phyloP scores from a whole-genome alignment of 2,329 filamentous ascomycete species.

The Moelleriella libera region DNA sequence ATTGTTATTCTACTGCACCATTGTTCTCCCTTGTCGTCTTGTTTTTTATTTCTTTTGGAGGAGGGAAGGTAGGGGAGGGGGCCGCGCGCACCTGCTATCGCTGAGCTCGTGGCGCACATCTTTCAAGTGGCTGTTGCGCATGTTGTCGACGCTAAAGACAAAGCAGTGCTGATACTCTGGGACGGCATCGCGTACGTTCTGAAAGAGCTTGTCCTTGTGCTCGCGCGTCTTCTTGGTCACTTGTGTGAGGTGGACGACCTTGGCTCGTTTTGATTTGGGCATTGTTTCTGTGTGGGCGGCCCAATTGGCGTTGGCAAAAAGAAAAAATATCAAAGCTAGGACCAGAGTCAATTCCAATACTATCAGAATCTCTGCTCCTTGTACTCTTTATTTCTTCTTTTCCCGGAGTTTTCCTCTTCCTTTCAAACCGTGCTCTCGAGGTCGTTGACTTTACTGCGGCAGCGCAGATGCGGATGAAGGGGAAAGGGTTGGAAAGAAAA shows the following conservation, averaged over 20 bases:
- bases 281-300: slow-evolving; percentile 33
- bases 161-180: slow-evolving; percentile 83
- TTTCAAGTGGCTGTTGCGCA: slow-evolving; percentile 95
- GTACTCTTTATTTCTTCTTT: too few species aligned
- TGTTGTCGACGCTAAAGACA: slow-evolving; percentile 89
- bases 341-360: too few species aligned
- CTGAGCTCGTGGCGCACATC: slow-evolving; percentile 72
- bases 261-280: slow-evolving; percentile 93
- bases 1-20: too few species aligned
- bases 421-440: too few species aligned
- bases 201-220: slow-evolving; percentile 78
- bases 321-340: too few species aligned
- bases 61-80: background rate
- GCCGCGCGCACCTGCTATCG: slow-evolving; percentile 40
- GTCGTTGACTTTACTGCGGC: too few species aligned
- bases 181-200: slow-evolving; percentile 73
- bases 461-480: background rate
- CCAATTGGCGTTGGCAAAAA: background rate
- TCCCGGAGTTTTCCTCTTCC: too few species aligned
- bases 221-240: slow-evolving; percentile 87
- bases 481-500: background rate
- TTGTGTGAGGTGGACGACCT: slow-evolving; percentile 79
- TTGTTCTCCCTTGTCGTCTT: too few species aligned
- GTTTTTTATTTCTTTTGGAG: background rate
- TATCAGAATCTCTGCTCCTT: too few species aligned